These are phyloP conservation scores for Phytophthora macrochlamydospora DNA, from an alignment of 352 stramenopile genomes.

Conservation along the genomic window DNA sequence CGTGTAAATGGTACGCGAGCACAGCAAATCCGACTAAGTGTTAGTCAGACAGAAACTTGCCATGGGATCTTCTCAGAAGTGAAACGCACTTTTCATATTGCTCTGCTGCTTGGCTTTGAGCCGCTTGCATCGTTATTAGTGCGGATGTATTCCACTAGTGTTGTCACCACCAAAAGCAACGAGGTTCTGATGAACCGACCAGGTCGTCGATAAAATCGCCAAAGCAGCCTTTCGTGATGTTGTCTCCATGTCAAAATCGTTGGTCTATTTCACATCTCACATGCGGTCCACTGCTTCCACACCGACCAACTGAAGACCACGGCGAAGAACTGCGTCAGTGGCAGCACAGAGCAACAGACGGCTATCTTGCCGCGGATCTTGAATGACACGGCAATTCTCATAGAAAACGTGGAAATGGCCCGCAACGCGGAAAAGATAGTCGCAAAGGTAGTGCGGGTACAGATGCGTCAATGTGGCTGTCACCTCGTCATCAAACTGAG, in stretches of 20 bases:
- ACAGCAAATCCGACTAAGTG: no score
- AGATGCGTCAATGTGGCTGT: constrained; percentile 54
- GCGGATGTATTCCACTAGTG: no score
- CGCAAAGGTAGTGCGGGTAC: constrained; percentile 78
- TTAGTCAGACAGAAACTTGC: no score
- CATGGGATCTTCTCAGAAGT: no score
- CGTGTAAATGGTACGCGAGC: no score
- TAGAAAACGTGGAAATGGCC: constrained; percentile 85
- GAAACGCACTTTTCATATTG: no score
- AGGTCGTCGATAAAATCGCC: no score
- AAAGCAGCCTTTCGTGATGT: no score
- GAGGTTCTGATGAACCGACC: no score
- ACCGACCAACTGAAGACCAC: constrained; percentile 71
- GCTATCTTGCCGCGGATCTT: constrained; percentile 64
- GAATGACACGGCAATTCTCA: constrained; percentile 77
- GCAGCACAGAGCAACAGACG: constrained; percentile 77
- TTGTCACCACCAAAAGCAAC: no score
- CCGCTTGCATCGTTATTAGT: no score
- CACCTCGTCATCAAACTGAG: constrained; percentile 85
- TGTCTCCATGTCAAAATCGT: background rate
- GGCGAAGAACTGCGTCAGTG: constrained; percentile 70
- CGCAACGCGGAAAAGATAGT: constrained; percentile 84
- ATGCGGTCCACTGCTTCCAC: constrained; percentile 76
- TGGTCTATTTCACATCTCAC: constrained; percentile 48
- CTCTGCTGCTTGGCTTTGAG: no score